A percentile compares a stretch with the other conserved stretches of the same genome.
Conservation (phyloP, 192 early-diverging fungal genomes). For the Backusella tarrabulga region DNA sequence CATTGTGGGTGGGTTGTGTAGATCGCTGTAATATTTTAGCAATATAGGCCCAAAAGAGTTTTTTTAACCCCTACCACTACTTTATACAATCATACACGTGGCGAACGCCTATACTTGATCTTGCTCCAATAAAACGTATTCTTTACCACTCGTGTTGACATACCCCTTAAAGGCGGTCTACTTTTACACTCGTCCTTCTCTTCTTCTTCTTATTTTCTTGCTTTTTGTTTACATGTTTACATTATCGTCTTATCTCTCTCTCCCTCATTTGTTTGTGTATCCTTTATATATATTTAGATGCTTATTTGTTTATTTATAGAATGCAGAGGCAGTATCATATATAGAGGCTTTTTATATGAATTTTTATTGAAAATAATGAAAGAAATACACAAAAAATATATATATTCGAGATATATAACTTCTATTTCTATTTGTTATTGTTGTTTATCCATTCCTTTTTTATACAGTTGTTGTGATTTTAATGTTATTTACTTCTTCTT, state of each 20-base stretch:
- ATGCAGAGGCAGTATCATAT: not conserved
- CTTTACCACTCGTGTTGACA: not conserved
- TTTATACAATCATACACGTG: not conserved
- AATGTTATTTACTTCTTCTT: conserved; percentile 37
- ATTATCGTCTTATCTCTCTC: not conserved
- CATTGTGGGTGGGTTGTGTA: not conserved
- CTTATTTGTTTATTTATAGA: too few species aligned
- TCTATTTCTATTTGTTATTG: not conserved
- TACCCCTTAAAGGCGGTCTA: not conserved
- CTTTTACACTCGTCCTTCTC: not conserved
- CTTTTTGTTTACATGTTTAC: not conserved
- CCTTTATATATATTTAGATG: not conserved
- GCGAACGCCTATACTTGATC: not conserved
- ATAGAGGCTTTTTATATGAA: too few species aligned
- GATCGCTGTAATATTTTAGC: not conserved
- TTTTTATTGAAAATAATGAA: not conserved
- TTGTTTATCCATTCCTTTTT: not conserved
- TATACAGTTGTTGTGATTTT: conserved; percentile 10
- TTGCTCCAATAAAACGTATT: not conserved
- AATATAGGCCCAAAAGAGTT: not conserved
- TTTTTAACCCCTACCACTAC: not conserved
- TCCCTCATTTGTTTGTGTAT: not conserved
- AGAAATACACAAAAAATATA: not conserved
- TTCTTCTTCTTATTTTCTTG: not conserved
- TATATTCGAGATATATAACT: not conserved